Base-by-base conservation (phyloP, 148 eudicot genomes). In the Amaranthus palmeri region DNA sequence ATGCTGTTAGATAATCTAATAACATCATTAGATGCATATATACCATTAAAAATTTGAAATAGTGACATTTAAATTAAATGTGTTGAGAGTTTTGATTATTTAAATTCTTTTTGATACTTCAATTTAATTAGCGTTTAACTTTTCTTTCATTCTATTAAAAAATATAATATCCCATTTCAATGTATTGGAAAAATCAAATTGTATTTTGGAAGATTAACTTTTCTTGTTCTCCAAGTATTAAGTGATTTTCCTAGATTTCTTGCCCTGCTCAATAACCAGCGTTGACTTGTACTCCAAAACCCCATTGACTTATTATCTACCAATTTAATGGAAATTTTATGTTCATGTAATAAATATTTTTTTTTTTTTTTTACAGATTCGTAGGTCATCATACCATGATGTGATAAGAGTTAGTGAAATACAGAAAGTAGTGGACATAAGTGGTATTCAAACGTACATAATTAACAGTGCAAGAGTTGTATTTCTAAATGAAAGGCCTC, bases 341-440 rank as follows among this genome's bases (percentile, higher is more conserved):
- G 65, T 2, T 45, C 1, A 42, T 4, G 44, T 2, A 14, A n/a
- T 43, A 47, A 49, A 7, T 50, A 17, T 49, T 53, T 44, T 9
- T 40, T 13, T n/a, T 44, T 10, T 50, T 53, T 4, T 12, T 61
- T 54, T 53, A 48, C 85, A 93, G 98, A 93, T 93, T 77, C 74
- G 98, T 55, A 87, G 98, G 78, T 93, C 98, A 13, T 90, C 96
- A 0, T 93, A 93, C 85, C 98, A 93, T 80, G 96, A 93, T 80
- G 98, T 93, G 79, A 87, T 90, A 12, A 82, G 96, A 69, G 98
- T 90, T 7, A 67, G 76, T 4, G 98, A 93, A 79, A 90, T 93
- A 42, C 96, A 93, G 64, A 93, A 88, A 79, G 89, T 82, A 52
- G 15, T 93, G 13, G 96, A 93, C 83, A 90, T 90, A 59, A 75